A percentile compares a stretch with the other conserved stretches of the same genome.
Evolutionary conservation across 345 rosid species (phyloP).

Genomic region (Heritiera littoralis): DNA sequence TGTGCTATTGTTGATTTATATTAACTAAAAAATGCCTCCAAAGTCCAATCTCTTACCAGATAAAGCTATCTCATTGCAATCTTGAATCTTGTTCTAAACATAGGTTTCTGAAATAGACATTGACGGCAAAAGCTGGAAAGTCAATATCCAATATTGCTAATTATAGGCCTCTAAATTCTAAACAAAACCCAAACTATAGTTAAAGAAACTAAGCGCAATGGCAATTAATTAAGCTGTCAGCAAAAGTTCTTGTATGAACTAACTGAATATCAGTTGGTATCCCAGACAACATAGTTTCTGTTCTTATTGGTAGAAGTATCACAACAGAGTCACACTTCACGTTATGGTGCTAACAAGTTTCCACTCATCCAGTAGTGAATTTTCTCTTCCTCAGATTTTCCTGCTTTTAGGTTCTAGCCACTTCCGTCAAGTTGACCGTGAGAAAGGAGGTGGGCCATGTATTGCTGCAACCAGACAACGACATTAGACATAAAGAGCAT

Average conservation of each 20-base stretch:
- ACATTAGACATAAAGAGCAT: conserved; percentile 6
- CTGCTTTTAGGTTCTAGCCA: conserved; percentile 36
- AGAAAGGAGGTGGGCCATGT: conserved; percentile 82
- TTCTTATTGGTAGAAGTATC: not conserved
- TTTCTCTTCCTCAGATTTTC: not conserved
- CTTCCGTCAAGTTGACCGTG: conserved; percentile 80
- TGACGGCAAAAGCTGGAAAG: not conserved
- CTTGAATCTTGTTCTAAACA: too few relatives aligned
- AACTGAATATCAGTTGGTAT: not conserved
- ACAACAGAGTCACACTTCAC: not conserved
- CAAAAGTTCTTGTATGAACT: not conserved
- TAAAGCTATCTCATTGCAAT: too few relatives aligned
- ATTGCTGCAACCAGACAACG: conserved; percentile 59
- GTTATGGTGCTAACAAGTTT: not conserved
- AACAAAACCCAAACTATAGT: not conserved
- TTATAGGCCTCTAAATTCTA: not conserved
- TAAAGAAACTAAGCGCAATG: not conserved
- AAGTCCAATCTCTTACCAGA: too few relatives aligned
- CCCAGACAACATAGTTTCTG: not conserved
- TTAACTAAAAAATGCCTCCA: too few relatives aligned
- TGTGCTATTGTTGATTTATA: too few relatives aligned
- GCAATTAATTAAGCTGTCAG: not conserved
- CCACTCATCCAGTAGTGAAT: not conserved
- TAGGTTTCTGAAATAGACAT: not conserved
- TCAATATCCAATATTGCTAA: not conserved